A percentile compares a stretch with the other conserved stretches of the same genome.
Evolutionary conservation across 768 basidiomycete species (phyloP).

Genomic region (Pholiota conissans): DNA sequence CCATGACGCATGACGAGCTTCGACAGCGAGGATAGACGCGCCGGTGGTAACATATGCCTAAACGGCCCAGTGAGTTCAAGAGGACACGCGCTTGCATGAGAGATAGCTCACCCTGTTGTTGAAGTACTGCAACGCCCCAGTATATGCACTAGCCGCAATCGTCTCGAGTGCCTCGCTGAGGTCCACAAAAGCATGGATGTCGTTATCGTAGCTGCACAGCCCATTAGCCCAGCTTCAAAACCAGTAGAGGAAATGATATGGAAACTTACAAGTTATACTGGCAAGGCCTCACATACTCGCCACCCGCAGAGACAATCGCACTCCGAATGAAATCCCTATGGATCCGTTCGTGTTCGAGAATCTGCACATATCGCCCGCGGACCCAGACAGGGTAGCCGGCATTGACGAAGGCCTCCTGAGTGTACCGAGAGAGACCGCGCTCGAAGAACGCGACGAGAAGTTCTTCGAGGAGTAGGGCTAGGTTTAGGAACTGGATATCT

Average conservation of each 20-base stretch:
- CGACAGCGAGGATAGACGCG: slow-evolving; percentile 58
- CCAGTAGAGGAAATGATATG: background rate
- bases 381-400: slow-evolving; percentile 52
- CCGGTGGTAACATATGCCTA: slow-evolving; percentile 48
- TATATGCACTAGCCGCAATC: slow-evolving; percentile 57
- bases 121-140: slow-evolving; percentile 52
- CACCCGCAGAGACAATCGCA: slow-evolving; percentile 38
- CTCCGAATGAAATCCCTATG: slow-evolving; percentile 42
- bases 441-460: slow-evolving; percentile 47
- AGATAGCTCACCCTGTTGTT: slow-evolving; percentile 34
- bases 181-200: slow-evolving; percentile 47
- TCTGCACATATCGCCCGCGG: slow-evolving; percentile 49
- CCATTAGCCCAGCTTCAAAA: too few species aligned
- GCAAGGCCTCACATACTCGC: slow-evolving; percentile 48
- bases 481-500: slow-evolving; percentile 41
- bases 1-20: slow-evolving; percentile 69
- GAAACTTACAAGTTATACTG: slow-evolving; percentile 56
- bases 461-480: slow-evolving; percentile 48
- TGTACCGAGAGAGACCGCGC: slow-evolving; percentile 43
- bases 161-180: slow-evolving; percentile 54
- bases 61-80: background rate
- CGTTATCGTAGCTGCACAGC: slow-evolving; percentile 38
- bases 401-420: slow-evolving; percentile 40
- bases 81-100: background rate
- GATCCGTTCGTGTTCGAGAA: slow-evolving; percentile 50